Base-by-base conservation (phyloP, 2,329 filamentous ascomycete genomes). In the Nigrograna mackinnonii region DNA sequence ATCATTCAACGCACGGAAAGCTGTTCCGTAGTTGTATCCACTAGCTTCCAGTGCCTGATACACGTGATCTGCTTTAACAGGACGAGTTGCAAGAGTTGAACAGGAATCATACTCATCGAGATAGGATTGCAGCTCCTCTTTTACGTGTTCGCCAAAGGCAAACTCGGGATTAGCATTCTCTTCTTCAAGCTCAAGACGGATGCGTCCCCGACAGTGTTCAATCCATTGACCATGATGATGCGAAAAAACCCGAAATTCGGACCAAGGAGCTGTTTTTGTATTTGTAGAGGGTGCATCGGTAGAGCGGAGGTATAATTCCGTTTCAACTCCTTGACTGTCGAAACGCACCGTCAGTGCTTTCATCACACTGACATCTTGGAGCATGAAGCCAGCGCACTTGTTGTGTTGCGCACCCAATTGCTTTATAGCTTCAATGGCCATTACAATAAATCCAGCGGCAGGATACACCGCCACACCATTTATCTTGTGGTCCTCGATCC, bases 381-480 rank as follows among this genome's bases (percentile, higher is more conserved):
- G 24, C 24, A 9, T n/a, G 24, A 28, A 28, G n/a, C 24, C 24
- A 9, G 9, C 24, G n/a, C 9, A 9, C 24, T 28, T n/a, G n/a
- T n/a, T 9, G 24, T n/a, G 9, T 9, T 9, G 9, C 9, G 9
- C 24, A 28, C 9, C 24, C n/a, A n/a, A 28, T n/a, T 28, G 24
- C 9, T 28, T 28, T n/a, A n/a, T n/a, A n/a, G 26, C 33, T 18
- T 37, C 39, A 13, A 19, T 14, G 5, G 31, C 18, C 16, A 30
- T 37, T 7, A 22, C 14, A 9, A 31, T 24, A 17, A 43, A 14
- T 3, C 16, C 20, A 5, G 30, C 11, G 22, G 41, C 22, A 14
- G 22, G 14, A 28, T 22, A 18, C 16, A 43, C 13, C 16, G 50
- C 44, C 1, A 41, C 43, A 13, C 46, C 46, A 14, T 19, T 37